Evolutionary conservation across 2,329 filamentous ascomycete genomes (phyloP).

Genomic region (Arthrinium phaeospermum): DNA sequence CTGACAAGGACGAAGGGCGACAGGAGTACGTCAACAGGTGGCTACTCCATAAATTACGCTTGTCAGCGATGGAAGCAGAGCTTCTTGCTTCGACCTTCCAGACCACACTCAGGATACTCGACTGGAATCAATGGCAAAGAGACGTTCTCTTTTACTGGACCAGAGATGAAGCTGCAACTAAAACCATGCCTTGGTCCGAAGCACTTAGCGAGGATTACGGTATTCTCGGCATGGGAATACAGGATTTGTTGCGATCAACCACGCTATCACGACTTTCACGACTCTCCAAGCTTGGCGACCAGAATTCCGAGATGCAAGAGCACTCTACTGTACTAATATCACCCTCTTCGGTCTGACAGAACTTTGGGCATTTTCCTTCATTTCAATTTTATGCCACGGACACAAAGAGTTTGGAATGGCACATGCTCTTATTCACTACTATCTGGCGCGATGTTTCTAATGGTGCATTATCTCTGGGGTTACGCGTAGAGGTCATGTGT

Average conservation of each 20-base stretch:
- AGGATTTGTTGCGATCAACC: background rate
- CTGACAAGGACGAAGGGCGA: conserved; percentile 44
- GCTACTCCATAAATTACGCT: conserved; percentile 57
- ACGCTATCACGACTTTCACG: background rate
- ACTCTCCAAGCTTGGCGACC: background rate
- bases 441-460: background rate
- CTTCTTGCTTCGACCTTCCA: conserved; percentile 48
- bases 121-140: conserved; percentile 47
- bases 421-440: background rate
- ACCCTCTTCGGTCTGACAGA: background rate
- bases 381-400: background rate
- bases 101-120: conserved; percentile 34
- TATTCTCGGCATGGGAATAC: background rate
- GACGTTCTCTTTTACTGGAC: conserved; percentile 49
- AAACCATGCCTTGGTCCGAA: conserved; percentile 26
- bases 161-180: conserved; percentile 40
- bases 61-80: conserved; percentile 51
- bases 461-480: background rate
- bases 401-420: background rate
- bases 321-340: background rate
- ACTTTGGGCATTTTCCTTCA: background rate
- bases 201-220: conserved; percentile 29
- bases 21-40: conserved; percentile 57
- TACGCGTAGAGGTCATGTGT: background rate
- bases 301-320: background rate